Evolutionary conservation across 768 basidiomycete species (phyloP), one percentile per base, ranked within the genome.

Genomic region (Lactarius quietus): DNA sequence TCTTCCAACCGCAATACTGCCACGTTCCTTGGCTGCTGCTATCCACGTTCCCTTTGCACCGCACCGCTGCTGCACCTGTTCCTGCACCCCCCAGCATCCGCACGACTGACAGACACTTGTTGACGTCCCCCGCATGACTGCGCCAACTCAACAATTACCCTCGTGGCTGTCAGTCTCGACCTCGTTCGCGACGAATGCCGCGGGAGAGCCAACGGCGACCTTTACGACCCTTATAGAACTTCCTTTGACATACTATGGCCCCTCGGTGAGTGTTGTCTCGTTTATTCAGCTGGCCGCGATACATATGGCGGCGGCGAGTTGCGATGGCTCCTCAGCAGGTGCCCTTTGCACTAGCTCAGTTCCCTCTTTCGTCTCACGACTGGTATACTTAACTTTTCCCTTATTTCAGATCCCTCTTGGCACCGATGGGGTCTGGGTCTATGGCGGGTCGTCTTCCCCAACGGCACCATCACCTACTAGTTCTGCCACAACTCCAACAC

Each of bases 191-290:
- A 84, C 84, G 8, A 79, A 85, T 71, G 76, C 78, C 3, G 78
- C 77, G 59, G 89, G 88, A 57, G 75, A 76, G 26, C 80, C 82
- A 38, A 70, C 85, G 61, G 78, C 83, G 56, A 90, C 88, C 17
- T 78, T 80, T 51, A 86, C 84, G 29, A 80, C 77, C 36, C 77
- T 88, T 12, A 70, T 90, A 31, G 84, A 81, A 69, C 72, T 92
- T 57, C 89, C 92, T 45, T 77, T 92, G 69, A 92, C 91, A 0
- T 93, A 93, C 76, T 91, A 83, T 69, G 92, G 92, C 35, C 90
- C 92, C 60, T 86, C 87, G 74, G 90, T 92, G 73, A 83, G 90
- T 83, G 3, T 35, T 15, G 26, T 59, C 31, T 65, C 35, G 20
- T 56, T 7, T 63, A n/a, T 58, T 58, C n/a, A 38, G 36, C 14